A percentile compares a stretch with the other conserved stretches of the same genome.
Conservation (phyloP, 805 yeast genomes). For the Kazachstania africana region DNA sequence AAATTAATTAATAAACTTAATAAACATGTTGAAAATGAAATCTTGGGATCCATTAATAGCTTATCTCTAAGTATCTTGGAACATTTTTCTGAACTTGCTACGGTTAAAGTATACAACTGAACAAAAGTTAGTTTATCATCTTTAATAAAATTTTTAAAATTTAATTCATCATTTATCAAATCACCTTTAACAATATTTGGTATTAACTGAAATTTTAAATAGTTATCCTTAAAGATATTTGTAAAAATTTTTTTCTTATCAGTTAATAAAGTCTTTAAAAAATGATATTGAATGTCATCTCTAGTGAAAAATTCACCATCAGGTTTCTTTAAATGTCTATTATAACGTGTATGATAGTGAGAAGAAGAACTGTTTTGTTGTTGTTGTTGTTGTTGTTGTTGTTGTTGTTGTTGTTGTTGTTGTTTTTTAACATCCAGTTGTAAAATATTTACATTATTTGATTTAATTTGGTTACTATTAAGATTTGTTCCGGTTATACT, state of each 20-base stretch:
- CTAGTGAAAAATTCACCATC: constrained; percentile 93
- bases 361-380: background rate
- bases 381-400: constrained; percentile 21
- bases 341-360: constrained; percentile 6
- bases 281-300: constrained; percentile 75
- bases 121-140: constrained; percentile 59
- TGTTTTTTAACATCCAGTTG: background rate
- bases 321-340: constrained; percentile 62
- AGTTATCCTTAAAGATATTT: constrained; percentile 40
- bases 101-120: constrained; percentile 68
- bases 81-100: constrained; percentile 73
- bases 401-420: background rate
- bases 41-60: constrained; percentile 45
- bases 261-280: constrained; percentile 51
- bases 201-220: no score
- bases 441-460: background rate
- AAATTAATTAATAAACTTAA: constrained; percentile 80
- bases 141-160: constrained; percentile 25
- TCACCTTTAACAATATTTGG: constrained; percentile 24
- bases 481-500: constrained; percentile 11
- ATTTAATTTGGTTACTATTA: background rate
- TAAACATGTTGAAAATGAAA: constrained; percentile 63
- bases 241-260: constrained; percentile 58
- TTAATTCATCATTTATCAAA: constrained; percentile 25
- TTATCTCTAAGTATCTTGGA: constrained; percentile 76